Conservation (phyloP, 768 basidiomycete species). For the Phallus indusiatus region DNA sequence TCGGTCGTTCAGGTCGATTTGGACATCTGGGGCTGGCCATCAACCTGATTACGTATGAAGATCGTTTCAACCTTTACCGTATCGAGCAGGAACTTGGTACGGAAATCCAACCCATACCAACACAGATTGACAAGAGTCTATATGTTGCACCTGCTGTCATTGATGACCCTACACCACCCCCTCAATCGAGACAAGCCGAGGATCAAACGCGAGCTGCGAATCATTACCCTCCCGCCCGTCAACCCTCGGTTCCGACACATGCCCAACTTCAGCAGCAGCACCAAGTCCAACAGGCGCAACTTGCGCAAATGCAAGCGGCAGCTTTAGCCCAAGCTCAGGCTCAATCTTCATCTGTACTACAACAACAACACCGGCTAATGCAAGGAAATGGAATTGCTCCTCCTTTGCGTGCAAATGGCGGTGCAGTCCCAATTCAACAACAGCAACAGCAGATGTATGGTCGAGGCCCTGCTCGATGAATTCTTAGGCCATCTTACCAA, state of each 20-base stretch:
- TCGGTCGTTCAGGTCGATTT: conserved; percentile 95
- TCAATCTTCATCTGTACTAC: not conserved
- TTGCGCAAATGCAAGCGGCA: not conserved
- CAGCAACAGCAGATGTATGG: not conserved
- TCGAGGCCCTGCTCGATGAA: conserved; percentile 3
- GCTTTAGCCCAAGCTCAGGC: not conserved
- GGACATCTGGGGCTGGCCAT: conserved; percentile 96
- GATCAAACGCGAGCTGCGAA: not conserved
- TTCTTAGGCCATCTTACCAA: not conserved
- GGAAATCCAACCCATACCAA: conserved; percentile 93
- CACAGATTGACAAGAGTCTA: conserved; percentile 78
- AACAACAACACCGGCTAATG: not conserved
- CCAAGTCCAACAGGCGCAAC: not conserved
- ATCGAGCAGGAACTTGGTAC: conserved; percentile 99
- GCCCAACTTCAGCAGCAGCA: not conserved
- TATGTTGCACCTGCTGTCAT: conserved; percentile 75
- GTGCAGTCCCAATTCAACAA: not conserved
- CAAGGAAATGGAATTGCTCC: conserved; percentile 4
- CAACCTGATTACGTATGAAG: conserved; percentile 96
- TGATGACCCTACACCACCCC: conserved; percentile 24
- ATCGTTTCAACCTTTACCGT: conserved; percentile 93
- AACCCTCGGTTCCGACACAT: not conserved
- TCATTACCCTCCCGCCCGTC: not conserved
- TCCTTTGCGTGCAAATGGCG: not conserved
- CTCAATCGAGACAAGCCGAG: conserved; percentile 6